Percentiles rank a stretch among this genome's conserved stretches.
These are phyloP conservation scores for Pseudopithomyces chartarum DNA, from an alignment of 2,329 filamentous ascomycete genomes.

Conservation along the genomic window DNA sequence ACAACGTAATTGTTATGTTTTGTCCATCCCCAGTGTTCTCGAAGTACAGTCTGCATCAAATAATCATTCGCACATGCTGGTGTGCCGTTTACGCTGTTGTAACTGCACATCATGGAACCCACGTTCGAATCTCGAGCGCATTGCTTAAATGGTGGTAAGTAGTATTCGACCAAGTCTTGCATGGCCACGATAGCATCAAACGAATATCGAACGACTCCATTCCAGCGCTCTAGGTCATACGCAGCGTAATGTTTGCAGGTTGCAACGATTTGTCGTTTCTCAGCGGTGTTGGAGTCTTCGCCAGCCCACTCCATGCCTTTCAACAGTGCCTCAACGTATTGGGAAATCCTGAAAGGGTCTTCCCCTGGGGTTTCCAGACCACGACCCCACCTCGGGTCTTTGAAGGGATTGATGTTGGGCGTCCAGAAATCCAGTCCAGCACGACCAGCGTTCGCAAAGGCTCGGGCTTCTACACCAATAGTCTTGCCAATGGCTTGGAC, in stretches of 20 bases:
- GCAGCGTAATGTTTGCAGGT: constrained; percentile 54
- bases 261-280: constrained; percentile 43
- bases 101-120: constrained; percentile 60
- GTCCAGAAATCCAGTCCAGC: constrained; percentile 65
- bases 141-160: constrained; percentile 66
- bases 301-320: constrained; percentile 17
- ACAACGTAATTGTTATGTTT: constrained; percentile 66
- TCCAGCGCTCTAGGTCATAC: constrained; percentile 37
- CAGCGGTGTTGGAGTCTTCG: constrained; percentile 14
- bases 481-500: constrained; percentile 62
- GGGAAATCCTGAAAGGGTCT: constrained; percentile 57
- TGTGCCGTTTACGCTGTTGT: constrained; percentile 68
- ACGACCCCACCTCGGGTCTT: constrained; percentile 66
- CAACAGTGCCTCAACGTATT: constrained; percentile 47
- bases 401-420: constrained; percentile 70
- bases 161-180: constrained; percentile 71
- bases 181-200: constrained; percentile 62
- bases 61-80: constrained; percentile 68
- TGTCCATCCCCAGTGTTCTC: constrained; percentile 69
- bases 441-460: constrained; percentile 65
- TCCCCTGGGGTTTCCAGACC: constrained; percentile 63
- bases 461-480: constrained; percentile 65
- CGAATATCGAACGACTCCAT: constrained; percentile 45
- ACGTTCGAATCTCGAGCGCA: constrained; percentile 52
- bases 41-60: constrained; percentile 65